phyloP scores from a whole-genome alignment of 176 grass and related monocot species.

The Aegilops bicornis region DNA sequence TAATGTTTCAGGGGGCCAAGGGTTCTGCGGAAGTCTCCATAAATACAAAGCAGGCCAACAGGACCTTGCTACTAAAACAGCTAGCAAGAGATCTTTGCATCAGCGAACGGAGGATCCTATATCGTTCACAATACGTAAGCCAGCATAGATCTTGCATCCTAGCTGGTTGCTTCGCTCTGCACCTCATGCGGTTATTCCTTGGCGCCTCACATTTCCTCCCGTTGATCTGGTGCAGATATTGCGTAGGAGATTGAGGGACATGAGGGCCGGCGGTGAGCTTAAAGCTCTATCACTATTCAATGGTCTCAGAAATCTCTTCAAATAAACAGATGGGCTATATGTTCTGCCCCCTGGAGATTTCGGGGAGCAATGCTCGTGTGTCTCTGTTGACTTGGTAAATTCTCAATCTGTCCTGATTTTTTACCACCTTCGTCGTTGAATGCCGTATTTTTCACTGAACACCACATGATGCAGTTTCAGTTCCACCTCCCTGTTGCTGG shows the following conservation, averaged over 20 bases:
- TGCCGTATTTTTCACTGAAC: background rate
- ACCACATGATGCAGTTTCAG: background rate
- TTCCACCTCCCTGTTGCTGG: background rate
- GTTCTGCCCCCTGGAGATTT: background rate
- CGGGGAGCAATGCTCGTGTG: background rate
- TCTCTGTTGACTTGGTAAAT: background rate
- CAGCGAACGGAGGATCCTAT: slow-evolving; percentile 88
- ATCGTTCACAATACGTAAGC: slow-evolving; percentile 86
- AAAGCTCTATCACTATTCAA: slow-evolving; percentile 86
- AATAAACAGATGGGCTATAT: slow-evolving; percentile 17
- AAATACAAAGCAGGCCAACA: slow-evolving; percentile 71
- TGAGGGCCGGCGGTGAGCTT: slow-evolving; percentile 77
- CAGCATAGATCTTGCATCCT: background rate
- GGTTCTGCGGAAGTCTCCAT: slow-evolving; percentile 32
- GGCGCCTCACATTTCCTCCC: background rate
- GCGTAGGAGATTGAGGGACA: slow-evolving; percentile 84
- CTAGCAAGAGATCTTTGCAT: slow-evolving; percentile 83
- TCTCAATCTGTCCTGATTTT: background rate
- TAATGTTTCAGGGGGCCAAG: slow-evolving; percentile 49
- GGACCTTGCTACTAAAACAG: slow-evolving; percentile 82
- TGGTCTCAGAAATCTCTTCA: slow-evolving; percentile 79
- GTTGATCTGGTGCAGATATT: slow-evolving; percentile 55
- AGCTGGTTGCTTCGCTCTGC: background rate
- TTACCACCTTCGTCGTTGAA: background rate
- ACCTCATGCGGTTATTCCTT: background rate